Evolutionary conservation across 257 asterid species (phyloP).

Genomic region (Henckelia pumila): DNA sequence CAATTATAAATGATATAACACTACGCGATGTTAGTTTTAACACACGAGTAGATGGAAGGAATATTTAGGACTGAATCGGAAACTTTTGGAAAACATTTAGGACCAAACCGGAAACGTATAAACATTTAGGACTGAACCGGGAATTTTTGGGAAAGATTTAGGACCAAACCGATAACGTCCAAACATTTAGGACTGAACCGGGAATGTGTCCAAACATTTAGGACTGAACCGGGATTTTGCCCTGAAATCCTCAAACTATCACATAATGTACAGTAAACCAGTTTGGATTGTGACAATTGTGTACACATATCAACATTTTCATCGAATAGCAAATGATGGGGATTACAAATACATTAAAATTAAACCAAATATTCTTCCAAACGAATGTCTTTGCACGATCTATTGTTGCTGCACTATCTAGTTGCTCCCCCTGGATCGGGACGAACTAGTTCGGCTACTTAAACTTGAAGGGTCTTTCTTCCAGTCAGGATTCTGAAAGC

Average conservation of each 20-base stretch:
- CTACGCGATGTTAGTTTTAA: too few species aligned
- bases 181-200: too few species aligned
- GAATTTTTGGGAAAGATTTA: too few species aligned
- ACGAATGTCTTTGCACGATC: background rate
- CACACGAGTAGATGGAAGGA: too few species aligned
- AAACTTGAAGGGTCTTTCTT: conserved; percentile 44
- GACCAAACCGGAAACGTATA: too few species aligned
- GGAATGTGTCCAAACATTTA: too few species aligned
- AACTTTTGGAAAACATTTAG: too few species aligned
- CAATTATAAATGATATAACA: too few species aligned
- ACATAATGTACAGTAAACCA: background rate
- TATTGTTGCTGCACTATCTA: conserved; percentile 10
- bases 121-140: too few species aligned
- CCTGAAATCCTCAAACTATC: background rate
- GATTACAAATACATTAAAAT: background rate
- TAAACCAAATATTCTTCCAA: background rate
- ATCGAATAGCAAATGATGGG: background rate
- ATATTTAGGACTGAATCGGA: too few species aligned
- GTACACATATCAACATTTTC: background rate
- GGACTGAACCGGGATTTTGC: too few species aligned
- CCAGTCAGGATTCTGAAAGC: conserved; percentile 69
- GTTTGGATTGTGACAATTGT: background rate
- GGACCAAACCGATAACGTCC: too few species aligned
- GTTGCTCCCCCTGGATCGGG: conserved; percentile 38
- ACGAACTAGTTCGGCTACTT: conserved; percentile 39